phyloP scores from a whole-genome alignment of 1,139 yeast species.

The Scheffersomyces segobiensis region DNA sequence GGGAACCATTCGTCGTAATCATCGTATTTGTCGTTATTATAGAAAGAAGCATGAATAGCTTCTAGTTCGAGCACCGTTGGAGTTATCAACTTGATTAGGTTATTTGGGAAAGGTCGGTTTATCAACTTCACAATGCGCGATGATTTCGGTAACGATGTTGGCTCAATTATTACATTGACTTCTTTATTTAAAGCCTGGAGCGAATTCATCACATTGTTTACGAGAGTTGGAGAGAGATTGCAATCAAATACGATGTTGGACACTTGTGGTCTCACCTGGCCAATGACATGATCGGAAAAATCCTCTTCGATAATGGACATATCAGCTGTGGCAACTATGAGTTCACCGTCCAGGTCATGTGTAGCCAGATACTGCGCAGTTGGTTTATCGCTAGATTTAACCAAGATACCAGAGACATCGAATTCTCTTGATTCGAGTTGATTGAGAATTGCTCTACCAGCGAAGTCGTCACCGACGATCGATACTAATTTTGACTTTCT shows the following conservation, averaged over 20 bases:
- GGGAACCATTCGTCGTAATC: conserved; percentile 77
- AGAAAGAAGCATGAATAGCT: conserved; percentile 53
- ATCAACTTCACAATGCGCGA: conserved; percentile 29
- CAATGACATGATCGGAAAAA: conserved; percentile 38
- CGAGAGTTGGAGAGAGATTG: conserved; percentile 52
- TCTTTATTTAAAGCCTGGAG: conserved; percentile 14
- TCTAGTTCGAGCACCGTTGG: conserved; percentile 70
- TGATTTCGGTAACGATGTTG: conserved; percentile 72
- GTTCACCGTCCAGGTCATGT: conserved; percentile 61
- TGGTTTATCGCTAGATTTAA: conserved; percentile 16
- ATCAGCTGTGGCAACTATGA: conserved; percentile 80
- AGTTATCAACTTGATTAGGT: conserved; percentile 47
- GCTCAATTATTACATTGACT: conserved; percentile 60
- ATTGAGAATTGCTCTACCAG: conserved; percentile 44
- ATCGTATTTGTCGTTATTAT: conserved; percentile 47
- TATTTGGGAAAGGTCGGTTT: conserved; percentile 30
- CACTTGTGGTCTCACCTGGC: conserved; percentile 35
- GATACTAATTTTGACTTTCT: conserved; percentile 49
- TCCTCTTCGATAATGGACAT: conserved; percentile 66
- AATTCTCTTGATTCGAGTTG: conserved; percentile 25
- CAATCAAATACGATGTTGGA: conserved; percentile 64
- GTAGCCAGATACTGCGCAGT: conserved; percentile 78
- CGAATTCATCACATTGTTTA: conserved; percentile 36
- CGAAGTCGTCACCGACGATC: conserved; percentile 57
- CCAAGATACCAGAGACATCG: conserved; percentile 43